These are phyloP conservation scores for Rhodosporidiobolus sp. DNA, from an alignment of 768 basidiomycete genomes.

Conservation along the genomic window DNA sequence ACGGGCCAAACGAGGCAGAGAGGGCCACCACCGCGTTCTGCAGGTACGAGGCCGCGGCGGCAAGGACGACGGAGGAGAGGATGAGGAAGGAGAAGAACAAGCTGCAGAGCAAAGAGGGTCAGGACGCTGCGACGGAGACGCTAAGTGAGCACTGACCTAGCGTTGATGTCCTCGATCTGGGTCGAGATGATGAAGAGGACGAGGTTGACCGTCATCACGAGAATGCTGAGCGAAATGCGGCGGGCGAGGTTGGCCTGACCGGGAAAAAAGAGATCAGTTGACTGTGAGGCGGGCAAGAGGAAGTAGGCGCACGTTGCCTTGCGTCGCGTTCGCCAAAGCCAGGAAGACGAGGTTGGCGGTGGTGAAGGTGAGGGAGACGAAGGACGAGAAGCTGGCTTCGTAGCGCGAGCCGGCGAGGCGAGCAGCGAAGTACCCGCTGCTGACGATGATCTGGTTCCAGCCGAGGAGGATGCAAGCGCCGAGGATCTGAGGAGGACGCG, in stretches of 20 bases:
- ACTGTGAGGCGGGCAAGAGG: too few relatives aligned
- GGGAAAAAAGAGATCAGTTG: too few relatives aligned
- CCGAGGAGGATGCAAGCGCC: slow-evolving; percentile 40
- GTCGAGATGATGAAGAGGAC: slow-evolving; percentile 33
- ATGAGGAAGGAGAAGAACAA: slow-evolving; percentile 38
- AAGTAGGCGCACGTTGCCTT: slow-evolving; percentile 19
- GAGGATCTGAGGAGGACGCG: not conserved
- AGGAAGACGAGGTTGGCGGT: slow-evolving; percentile 38
- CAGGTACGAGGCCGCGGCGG: slow-evolving; percentile 33
- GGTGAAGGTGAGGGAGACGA: slow-evolving; percentile 38
- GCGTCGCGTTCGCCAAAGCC: slow-evolving; percentile 31
- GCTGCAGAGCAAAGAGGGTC: not conserved
- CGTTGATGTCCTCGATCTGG: slow-evolving; percentile 13
- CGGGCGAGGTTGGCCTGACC: slow-evolving; percentile 26
- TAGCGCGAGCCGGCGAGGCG: slow-evolving; percentile 24
- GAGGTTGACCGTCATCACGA: slow-evolving; percentile 15
- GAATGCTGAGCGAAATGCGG: slow-evolving; percentile 23
- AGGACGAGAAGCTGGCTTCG: slow-evolving; percentile 21
- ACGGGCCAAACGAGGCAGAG: slow-evolving; percentile 33
- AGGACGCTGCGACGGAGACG: rapidly evolving
- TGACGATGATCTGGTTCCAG: slow-evolving; percentile 43
- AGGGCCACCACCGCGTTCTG: slow-evolving; percentile 40
- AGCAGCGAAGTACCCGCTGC: slow-evolving; percentile 25
- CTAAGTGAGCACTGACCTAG: not conserved
- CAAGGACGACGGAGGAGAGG: slow-evolving; percentile 28